These are phyloP conservation scores for Termitomyces sp. DNA, from an alignment of 768 basidiomycete species.

Conservation along the genomic window DNA sequence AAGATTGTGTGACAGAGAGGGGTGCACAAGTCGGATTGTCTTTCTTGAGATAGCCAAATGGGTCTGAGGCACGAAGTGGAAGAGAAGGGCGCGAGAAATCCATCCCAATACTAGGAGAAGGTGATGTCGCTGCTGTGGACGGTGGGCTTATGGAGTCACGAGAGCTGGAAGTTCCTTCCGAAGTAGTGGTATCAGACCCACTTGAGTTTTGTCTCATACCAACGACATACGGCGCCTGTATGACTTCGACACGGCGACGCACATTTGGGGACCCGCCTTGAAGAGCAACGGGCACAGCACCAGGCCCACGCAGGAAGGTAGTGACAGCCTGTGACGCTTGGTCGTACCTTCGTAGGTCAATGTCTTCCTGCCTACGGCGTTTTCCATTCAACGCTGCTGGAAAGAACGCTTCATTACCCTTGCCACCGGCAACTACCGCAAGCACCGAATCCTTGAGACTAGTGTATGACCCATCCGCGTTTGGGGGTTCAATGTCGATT, in stretches of 20 bases:
- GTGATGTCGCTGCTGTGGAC: constrained; percentile 24
- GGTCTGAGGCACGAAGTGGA: constrained; percentile 32
- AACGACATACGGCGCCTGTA: background rate
- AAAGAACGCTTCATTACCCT: constrained; percentile 41
- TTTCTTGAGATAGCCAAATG: constrained; percentile 55
- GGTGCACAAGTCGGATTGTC: constrained; percentile 24
- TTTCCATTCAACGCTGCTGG: constrained; percentile 31
- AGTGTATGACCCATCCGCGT: constrained; percentile 47
- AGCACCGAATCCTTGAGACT: constrained; percentile 52
- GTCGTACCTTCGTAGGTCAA: constrained; percentile 44
- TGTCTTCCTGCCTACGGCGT: constrained; percentile 53
- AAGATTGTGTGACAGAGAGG: constrained; percentile 17
- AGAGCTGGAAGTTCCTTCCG: constrained; percentile 12
- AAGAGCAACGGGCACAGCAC: constrained; percentile 17
- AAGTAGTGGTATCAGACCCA: constrained; percentile 11
- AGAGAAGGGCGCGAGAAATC: constrained; percentile 5
- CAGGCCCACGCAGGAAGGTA: constrained; percentile 38
- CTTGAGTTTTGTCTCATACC: constrained; percentile 9
- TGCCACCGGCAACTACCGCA: constrained; percentile 38
- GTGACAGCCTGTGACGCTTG: constrained; percentile 50
- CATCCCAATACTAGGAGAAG: constrained; percentile 15
- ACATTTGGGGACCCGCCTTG: constrained; percentile 26
- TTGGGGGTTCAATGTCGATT: constrained; percentile 61
- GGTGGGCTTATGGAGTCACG: constrained; percentile 6
- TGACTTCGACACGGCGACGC: constrained; percentile 27